phyloP scores from a whole-genome alignment of 441 rosid species.

The Omphalea diandra region DNA sequence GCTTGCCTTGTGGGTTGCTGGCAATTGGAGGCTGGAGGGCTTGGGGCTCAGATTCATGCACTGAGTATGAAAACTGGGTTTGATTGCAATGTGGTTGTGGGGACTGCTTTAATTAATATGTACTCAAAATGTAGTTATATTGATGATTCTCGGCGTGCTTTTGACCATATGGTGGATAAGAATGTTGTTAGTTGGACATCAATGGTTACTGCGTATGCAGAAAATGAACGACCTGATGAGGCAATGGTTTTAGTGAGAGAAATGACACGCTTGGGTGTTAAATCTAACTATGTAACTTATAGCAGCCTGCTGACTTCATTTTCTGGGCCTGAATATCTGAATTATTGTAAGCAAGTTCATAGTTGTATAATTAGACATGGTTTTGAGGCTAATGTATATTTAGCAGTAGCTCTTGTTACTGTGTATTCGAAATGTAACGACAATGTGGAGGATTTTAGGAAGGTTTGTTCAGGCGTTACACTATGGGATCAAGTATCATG shows the following conservation, averaged over 20 bases:
- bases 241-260: conserved; percentile 34
- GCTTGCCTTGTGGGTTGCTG: conserved; percentile 30
- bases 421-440: conserved; percentile 31
- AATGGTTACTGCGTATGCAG: conserved; percentile 35
- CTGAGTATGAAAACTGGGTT: conserved; percentile 33
- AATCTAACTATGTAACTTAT: conserved; percentile 27
- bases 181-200: conserved; percentile 37
- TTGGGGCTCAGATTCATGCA: conserved; percentile 37
- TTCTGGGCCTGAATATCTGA: conserved; percentile 22
- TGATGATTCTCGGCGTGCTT: conserved; percentile 27
- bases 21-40: conserved; percentile 23
- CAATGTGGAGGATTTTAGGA: conserved; percentile 31
- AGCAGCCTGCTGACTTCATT: conserved; percentile 38
- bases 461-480: conserved; percentile 20
- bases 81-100: conserved; percentile 36
- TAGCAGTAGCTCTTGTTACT: conserved; percentile 29
- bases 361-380: conserved; percentile 32
- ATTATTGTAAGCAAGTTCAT: conserved; percentile 37
- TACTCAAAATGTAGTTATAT: conserved; percentile 31
- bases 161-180: conserved; percentile 25
- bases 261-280: conserved; percentile 27
- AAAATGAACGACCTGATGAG: conserved; percentile 26
- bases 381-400: conserved; percentile 27
- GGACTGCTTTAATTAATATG: conserved; percentile 37
- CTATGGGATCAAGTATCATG: conserved; percentile 34